Percentiles rank a stretch among this genome's conserved stretches.
These are phyloP conservation scores for Chrysoporthe cubensis DNA, from an alignment of 2,329 filamentous ascomycete species.

Conservation along the genomic window DNA sequence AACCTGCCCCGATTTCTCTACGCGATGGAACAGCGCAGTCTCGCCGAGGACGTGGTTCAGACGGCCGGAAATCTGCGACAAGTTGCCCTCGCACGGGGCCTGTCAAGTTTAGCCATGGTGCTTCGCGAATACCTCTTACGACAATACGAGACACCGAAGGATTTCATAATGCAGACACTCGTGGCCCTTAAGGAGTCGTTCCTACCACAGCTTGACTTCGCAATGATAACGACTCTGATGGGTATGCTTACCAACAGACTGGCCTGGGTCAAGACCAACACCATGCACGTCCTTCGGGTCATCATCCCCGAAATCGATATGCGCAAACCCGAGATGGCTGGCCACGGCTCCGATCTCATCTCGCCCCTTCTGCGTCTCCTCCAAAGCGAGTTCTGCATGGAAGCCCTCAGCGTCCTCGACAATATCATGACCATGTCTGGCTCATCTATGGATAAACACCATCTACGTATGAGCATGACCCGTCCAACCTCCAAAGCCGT, in stretches of 20 bases:
- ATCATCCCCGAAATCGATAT: conserved; percentile 92
- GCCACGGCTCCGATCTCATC: conserved; percentile 91
- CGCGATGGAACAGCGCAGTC: conserved; percentile 69
- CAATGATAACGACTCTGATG: conserved; percentile 86
- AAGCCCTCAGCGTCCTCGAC: conserved; percentile 89
- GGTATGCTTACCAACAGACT: conserved; percentile 87
- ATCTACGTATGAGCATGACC: conserved; percentile 98
- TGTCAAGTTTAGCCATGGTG: conserved; percentile 67
- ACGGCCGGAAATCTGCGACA: conserved; percentile 72
- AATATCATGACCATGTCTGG: conserved; percentile 94
- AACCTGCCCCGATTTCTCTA: conserved; percentile 87
- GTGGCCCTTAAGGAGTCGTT: conserved; percentile 76
- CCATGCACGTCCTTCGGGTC: conserved; percentile 85
- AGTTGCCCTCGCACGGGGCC: conserved; percentile 74
- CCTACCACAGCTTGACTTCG: conserved; percentile 81
- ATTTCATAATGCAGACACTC: conserved; percentile 77
- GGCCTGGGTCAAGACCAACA: conserved; percentile 89
- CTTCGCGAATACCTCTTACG: conserved; percentile 72
- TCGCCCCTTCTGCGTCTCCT: conserved; percentile 87
- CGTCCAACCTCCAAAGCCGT: conserved; percentile 82
- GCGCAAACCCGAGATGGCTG: conserved; percentile 85
- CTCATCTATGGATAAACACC: conserved; percentile 89
- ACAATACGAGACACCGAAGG: conserved; percentile 68
- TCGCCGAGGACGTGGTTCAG: conserved; percentile 59
- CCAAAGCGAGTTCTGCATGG: conserved; percentile 91